These are phyloP conservation scores for Colletotrichum salicis DNA, from an alignment of 2,329 filamentous ascomycete species.

Conservation along the genomic window DNA sequence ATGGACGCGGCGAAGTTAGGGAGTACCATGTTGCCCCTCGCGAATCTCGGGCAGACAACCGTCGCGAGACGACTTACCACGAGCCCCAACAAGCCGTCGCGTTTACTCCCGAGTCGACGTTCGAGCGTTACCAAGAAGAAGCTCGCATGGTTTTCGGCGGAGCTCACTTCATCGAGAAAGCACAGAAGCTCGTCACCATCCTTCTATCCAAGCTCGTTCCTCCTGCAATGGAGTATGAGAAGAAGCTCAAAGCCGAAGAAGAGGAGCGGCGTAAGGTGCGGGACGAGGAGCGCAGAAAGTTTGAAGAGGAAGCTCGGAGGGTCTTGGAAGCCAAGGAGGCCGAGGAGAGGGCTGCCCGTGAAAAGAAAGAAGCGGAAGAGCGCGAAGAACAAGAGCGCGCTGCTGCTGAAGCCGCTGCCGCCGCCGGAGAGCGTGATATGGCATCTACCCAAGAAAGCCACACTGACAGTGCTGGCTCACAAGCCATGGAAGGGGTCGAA, in stretches of 20 bases:
- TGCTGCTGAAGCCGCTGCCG: conserved; percentile 66
- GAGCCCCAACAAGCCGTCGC: conserved; percentile 80
- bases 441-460: conserved; percentile 39
- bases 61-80: conserved; percentile 58
- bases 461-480: conserved; percentile 47
- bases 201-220: conserved; percentile 82
- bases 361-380: conserved; percentile 78
- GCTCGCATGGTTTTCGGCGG: conserved; percentile 84
- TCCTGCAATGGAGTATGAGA: conserved; percentile 84
- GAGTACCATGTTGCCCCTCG: conserved; percentile 61
- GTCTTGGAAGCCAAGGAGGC: conserved; percentile 78
- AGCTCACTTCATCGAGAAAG: conserved; percentile 71
- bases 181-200: conserved; percentile 72
- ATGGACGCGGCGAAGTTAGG: conserved; percentile 60
- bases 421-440: conserved; percentile 44
- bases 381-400: conserved; percentile 70
- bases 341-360: conserved; percentile 72
- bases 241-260: conserved; percentile 71
- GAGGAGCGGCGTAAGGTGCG: conserved; percentile 58
- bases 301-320: conserved; percentile 72
- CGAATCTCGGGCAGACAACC: conserved; percentile 57
- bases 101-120: conserved; percentile 78
- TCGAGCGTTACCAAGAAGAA: conserved; percentile 88
- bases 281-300: conserved; percentile 71
- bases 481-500: conserved; percentile 84